These are phyloP conservation scores for Xylaria arbuscula DNA, from an alignment of 2,329 filamentous ascomycete genomes.

Conservation along the genomic window DNA sequence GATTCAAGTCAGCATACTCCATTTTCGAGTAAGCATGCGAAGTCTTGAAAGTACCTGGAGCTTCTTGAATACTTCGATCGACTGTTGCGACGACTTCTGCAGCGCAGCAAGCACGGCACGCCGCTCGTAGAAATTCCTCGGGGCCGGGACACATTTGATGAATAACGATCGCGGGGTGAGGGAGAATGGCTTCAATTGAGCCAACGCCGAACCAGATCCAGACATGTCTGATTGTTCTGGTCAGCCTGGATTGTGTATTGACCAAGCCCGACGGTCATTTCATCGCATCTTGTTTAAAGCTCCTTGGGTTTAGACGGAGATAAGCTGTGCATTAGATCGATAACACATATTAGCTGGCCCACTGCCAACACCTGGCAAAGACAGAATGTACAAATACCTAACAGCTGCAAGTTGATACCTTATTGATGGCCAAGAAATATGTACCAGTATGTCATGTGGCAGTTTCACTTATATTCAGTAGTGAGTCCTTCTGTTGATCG, in stretches of 20 bases:
- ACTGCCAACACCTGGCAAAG: too few relatives aligned
- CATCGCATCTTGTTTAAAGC: too few relatives aligned
- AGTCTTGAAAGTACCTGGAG: slow-evolving; percentile 50
- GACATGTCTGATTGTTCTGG: slow-evolving; percentile 38
- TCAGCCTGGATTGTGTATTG: slow-evolving; percentile 6
- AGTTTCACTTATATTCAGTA: too few relatives aligned
- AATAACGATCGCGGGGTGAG: slow-evolving; percentile 54
- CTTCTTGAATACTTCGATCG: slow-evolving; percentile 65
- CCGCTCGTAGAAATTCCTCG: slow-evolving; percentile 64
- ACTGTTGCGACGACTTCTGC: slow-evolving; percentile 49
- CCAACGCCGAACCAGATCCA: slow-evolving; percentile 41
- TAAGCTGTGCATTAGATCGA: too few relatives aligned
- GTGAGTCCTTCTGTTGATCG: too few relatives aligned
- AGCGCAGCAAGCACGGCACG: slow-evolving; percentile 65
- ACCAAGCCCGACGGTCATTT: too few relatives aligned
- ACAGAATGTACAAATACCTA: too few relatives aligned
- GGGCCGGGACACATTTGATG: slow-evolving; percentile 63
- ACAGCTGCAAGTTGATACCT: too few relatives aligned
- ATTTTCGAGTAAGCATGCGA: not conserved
- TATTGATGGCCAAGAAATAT: too few relatives aligned
- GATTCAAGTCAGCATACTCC: not conserved
- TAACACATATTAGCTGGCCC: too few relatives aligned
- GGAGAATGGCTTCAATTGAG: slow-evolving; percentile 47
- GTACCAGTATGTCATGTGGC: too few relatives aligned
- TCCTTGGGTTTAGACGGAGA: too few relatives aligned